phyloP scores from a whole-genome alignment of 495 filamentous ascomycete species.

The Trichocladium uniseriatum region DNA sequence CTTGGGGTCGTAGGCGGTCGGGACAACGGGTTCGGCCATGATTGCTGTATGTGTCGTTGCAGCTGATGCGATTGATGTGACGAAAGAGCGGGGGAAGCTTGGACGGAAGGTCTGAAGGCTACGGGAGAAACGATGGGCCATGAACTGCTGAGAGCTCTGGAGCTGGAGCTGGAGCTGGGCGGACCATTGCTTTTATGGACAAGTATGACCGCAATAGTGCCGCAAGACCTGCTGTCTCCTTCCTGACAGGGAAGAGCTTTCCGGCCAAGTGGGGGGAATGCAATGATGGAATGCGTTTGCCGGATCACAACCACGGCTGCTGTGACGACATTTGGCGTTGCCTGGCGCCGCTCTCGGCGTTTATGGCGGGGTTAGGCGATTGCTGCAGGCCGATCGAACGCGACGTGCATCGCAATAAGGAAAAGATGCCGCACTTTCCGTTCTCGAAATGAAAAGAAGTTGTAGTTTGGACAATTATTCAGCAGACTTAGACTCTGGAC shows the following conservation, averaged over 20 bases:
- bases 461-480: too few species aligned
- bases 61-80: neutral
- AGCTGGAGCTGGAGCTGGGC: neutral
- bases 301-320: too few species aligned
- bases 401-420: too few species aligned
- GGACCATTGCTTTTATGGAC: neutral
- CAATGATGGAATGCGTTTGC: too few species aligned
- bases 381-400: too few species aligned
- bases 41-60: slow-evolving; percentile 13
- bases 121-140: too few species aligned
- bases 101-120: too few species aligned
- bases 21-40: slow-evolving; percentile 25
- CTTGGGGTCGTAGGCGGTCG: slow-evolving; percentile 40
- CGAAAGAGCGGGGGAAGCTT: too few species aligned
- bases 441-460: too few species aligned
- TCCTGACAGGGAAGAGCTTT: slow-evolving; percentile 7
- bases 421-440: too few species aligned
- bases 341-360: neutral
- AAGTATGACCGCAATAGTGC: slow-evolving; percentile 4
- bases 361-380: slow-evolving; percentile 5
- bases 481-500: too few species aligned
- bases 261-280: slow-evolving; percentile 8
- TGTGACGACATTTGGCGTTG: slow-evolving; percentile 21
- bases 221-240: neutral
- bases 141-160: too few species aligned